phyloP scores from a whole-genome alignment of 345 rosid species.

The Reutealis trisperma region DNA sequence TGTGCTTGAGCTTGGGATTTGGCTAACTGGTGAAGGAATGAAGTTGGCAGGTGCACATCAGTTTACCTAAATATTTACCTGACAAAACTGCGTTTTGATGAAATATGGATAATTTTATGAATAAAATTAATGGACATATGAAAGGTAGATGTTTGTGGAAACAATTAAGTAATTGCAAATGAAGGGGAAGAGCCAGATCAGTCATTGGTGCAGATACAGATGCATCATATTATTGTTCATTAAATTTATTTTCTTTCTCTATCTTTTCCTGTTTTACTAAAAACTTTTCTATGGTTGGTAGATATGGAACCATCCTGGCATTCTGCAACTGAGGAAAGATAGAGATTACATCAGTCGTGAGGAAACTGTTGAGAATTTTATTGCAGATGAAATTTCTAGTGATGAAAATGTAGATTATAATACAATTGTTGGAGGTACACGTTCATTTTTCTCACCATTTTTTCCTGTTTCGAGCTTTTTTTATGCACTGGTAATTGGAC shows the following conservation, averaged over 20 bases:
- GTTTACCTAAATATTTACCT: not conserved
- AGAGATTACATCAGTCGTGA: constrained; percentile 59
- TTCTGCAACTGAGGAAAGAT: constrained; percentile 85
- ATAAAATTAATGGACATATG: not conserved
- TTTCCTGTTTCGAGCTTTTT: constrained; percentile 11
- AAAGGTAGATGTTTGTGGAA: not conserved
- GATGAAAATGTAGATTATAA: constrained; percentile 89
- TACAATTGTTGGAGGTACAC: constrained; percentile 71
- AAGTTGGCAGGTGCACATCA: not conserved
- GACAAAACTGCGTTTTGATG: not conserved
- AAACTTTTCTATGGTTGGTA: constrained; percentile 36
- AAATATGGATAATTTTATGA: not conserved
- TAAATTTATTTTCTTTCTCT: not conserved
- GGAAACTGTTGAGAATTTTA: constrained; percentile 68
- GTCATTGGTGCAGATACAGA: not conserved
- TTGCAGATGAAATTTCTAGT: constrained; percentile 86
- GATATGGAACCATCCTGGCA: constrained; percentile 99
- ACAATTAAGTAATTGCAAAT: not conserved
- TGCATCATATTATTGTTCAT: not conserved
- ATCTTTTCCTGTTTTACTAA: constrained; percentile 4
- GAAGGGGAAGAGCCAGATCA: not conserved
- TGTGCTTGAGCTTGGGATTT: not conserved
- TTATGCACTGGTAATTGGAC: not conserved
- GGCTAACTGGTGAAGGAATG: not conserved
- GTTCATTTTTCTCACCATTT: not conserved